These are phyloP conservation scores for Mycena belliarum DNA, from an alignment of 768 basidiomycete species.

Conservation along the genomic window DNA sequence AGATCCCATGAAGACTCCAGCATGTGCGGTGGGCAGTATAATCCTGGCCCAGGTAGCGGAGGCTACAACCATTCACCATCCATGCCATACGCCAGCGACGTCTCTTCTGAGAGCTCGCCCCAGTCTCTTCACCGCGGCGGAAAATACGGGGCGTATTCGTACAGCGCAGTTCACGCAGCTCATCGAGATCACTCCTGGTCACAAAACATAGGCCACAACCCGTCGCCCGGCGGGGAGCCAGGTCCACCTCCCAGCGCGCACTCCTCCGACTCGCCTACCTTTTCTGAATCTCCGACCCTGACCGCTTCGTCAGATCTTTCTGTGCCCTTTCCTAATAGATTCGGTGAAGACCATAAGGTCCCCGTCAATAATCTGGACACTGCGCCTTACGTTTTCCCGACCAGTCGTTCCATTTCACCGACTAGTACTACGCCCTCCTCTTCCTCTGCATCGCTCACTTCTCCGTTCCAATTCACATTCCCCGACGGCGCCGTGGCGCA, in stretches of 20 bases:
- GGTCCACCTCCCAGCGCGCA: conserved; percentile 41
- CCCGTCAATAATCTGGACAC: conserved; percentile 51
- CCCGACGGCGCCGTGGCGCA: conserved; percentile 52
- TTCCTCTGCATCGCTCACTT: conserved; percentile 64
- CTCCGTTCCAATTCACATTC: conserved; percentile 69
- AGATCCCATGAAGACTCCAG: conserved; percentile 49
- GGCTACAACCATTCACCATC: conserved; percentile 53
- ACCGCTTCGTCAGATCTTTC: conserved; percentile 31
- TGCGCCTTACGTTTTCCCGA: conserved; percentile 60
- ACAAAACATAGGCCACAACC: conserved; percentile 30
- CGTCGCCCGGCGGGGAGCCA: conserved; percentile 44
- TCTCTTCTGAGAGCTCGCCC: conserved; percentile 31
- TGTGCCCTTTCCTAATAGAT: conserved; percentile 32
- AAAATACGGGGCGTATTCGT: conserved; percentile 57
- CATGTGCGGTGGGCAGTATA: conserved; percentile 47
- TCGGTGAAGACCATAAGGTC: conserved; percentile 60
- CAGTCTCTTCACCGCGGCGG: conserved; percentile 42
- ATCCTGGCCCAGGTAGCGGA: conserved; percentile 38
- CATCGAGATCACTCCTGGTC: conserved; percentile 44
- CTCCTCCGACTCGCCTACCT: conserved; percentile 54
- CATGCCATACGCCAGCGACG: conserved; percentile 34
- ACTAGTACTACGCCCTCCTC: conserved; percentile 62
- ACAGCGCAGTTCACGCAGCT: conserved; percentile 34
- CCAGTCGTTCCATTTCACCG: conserved; percentile 74
- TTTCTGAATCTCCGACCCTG: conserved; percentile 58